These are phyloP conservation scores for Zygosaccharomyces pseudobailii DNA, from an alignment of 1,139 yeast species.

Conservation along the genomic window DNA sequence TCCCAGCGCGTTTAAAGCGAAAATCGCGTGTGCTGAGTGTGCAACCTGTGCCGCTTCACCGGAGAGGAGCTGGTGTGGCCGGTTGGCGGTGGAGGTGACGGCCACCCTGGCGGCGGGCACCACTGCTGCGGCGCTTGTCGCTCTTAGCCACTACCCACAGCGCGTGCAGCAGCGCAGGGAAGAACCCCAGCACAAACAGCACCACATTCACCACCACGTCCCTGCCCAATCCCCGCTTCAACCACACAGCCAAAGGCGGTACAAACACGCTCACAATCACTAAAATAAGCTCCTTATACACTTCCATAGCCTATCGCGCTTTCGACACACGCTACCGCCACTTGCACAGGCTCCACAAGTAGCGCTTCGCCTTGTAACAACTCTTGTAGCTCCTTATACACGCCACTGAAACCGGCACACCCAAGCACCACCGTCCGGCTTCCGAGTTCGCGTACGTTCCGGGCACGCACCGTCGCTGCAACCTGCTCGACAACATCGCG, in stretches of 20 bases:
- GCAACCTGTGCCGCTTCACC: no score
- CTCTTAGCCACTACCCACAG: conserved; percentile 42
- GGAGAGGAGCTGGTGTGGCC: no score
- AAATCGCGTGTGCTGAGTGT: neutral
- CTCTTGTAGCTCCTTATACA: conserved; percentile 39
- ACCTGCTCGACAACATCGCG: conserved; percentile 28
- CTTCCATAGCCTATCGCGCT: neutral
- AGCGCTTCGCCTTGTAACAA: conserved; percentile 32
- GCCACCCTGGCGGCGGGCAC: neutral
- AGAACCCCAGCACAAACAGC: conserved; percentile 68
- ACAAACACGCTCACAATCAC: conserved; percentile 74
- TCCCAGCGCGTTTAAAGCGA: neutral
- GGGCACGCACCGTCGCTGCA: conserved; percentile 20
- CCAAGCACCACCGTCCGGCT: conserved; percentile 48
- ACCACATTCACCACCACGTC: conserved; percentile 62
- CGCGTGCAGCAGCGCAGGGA: conserved; percentile 73
- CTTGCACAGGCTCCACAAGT: conserved; percentile 12
- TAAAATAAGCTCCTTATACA: conserved; percentile 29
- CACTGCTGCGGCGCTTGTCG: neutral
- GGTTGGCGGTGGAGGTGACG: neutral
- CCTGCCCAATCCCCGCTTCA: conserved; percentile 66
- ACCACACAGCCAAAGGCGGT: conserved; percentile 79
- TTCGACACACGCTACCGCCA: conserved; percentile 1
- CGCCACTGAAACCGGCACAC: conserved; percentile 67
- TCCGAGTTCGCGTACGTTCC: conserved; percentile 35